A percentile compares a stretch with the other conserved stretches of the same genome.
Conservation (phyloP, 305 asterid species). For the Fraxinus platypoda region DNA sequence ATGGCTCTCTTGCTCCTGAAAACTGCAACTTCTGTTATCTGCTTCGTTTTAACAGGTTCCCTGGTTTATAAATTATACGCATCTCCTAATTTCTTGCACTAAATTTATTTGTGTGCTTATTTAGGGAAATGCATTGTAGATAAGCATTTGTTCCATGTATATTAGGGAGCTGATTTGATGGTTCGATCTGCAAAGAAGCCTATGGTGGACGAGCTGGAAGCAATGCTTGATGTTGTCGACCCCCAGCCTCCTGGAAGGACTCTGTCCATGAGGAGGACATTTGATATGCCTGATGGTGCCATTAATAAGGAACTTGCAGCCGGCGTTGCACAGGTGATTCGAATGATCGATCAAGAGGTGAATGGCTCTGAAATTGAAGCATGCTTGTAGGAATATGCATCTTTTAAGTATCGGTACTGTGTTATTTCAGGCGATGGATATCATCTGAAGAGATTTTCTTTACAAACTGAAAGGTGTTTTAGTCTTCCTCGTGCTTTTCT, state of each 20-base stretch:
- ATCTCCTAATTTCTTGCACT: not conserved
- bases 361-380: constrained; percentile 47
- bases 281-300: constrained; percentile 82
- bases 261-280: constrained; percentile 57
- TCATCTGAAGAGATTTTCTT: constrained; percentile 16
- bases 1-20: not conserved
- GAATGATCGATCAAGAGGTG: constrained; percentile 66
- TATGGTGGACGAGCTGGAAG: constrained; percentile 90
- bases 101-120: not conserved
- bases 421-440: not conserved
- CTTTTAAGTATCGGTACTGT: not conserved
- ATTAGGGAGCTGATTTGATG: constrained; percentile 79
- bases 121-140: not conserved
- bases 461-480: not conserved
- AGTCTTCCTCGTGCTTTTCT: not conserved
- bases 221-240: constrained; percentile 91
- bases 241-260: constrained; percentile 70
- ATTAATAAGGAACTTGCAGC: constrained; percentile 81
- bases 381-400: constrained; percentile 24
- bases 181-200: constrained; percentile 75
- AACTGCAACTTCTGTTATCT: not conserved
- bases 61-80: not conserved
- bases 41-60: not conserved
- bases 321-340: constrained; percentile 87
- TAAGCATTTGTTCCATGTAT: constrained; percentile 1